phyloP scores from a whole-genome alignment of 2,329 filamentous ascomycete species.

The Blumeria graminis region DNA sequence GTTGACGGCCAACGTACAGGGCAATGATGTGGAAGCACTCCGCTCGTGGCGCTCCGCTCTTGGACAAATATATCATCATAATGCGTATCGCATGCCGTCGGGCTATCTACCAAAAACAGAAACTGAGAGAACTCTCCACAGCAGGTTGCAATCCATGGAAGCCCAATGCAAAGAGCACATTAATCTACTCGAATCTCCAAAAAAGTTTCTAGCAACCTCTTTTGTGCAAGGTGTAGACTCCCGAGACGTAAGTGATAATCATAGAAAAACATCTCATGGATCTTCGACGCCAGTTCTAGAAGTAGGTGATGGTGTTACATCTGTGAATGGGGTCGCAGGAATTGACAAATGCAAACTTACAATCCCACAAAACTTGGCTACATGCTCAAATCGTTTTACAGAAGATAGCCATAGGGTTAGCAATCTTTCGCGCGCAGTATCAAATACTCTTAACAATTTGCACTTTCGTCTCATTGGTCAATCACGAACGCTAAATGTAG shows the following conservation, averaged over 20 bases:
- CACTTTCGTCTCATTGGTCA: too few relatives aligned
- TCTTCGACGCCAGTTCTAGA: constrained; percentile 12
- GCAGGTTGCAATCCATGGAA: constrained; percentile 63
- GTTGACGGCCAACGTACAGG: constrained; percentile 24
- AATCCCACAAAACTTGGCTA: constrained; percentile 28
- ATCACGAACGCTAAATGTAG: background rate
- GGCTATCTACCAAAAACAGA: constrained; percentile 50
- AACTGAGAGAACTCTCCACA: constrained; percentile 60
- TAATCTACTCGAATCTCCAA: constrained; percentile 62
- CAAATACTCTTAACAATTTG: constrained; percentile 4
- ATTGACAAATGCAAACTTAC: constrained; percentile 41
- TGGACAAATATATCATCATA: constrained; percentile 69
- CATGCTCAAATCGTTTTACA: background rate
- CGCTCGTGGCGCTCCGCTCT: constrained; percentile 76
- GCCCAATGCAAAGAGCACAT: constrained; percentile 84
- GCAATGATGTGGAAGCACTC: constrained; percentile 75
- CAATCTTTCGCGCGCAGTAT: constrained; percentile 1
- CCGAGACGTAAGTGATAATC: constrained; percentile 4
- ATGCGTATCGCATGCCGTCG: constrained; percentile 47
- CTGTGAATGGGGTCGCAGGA: constrained; percentile 55
- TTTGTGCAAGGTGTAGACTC: background rate
- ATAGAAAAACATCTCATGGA: constrained; percentile 13
- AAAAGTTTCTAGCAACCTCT: constrained; percentile 19
- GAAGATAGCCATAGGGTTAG: too few relatives aligned
- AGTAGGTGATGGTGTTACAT: constrained; percentile 36